Conservation (phyloP, 352 stramenopile species). For the Thraustochytrium sp. region DNA sequence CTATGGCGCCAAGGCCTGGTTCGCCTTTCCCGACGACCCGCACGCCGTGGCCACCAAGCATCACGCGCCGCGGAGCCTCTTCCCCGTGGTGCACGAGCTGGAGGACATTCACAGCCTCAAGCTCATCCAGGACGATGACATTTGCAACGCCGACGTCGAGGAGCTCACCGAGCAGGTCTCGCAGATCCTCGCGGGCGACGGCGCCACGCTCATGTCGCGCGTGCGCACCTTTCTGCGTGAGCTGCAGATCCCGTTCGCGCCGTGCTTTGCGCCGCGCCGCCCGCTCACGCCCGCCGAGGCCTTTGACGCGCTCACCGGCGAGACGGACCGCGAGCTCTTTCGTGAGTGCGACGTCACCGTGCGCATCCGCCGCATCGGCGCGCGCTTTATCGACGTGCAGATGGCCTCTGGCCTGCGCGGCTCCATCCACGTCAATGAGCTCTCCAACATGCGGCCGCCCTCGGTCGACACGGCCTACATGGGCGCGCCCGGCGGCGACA, state of each 20-base stretch:
- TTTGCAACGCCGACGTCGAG: not conserved
- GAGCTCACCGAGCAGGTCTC: slow-evolving; percentile 55
- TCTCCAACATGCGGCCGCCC: not conserved
- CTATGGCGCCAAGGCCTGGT: not conserved
- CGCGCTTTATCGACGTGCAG: slow-evolving; percentile 22
- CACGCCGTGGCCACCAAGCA: not conserved
- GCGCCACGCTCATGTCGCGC: slow-evolving; percentile 55
- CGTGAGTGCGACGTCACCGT: not conserved
- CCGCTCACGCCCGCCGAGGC: not conserved
- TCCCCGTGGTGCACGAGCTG: not conserved
- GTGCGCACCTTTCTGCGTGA: slow-evolving; percentile 69
- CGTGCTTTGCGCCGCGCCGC: slow-evolving; percentile 55
- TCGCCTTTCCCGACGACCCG: not conserved
- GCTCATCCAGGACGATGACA: not conserved
- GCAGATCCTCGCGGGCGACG: slow-evolving; percentile 57
- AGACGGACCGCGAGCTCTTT: not conserved
- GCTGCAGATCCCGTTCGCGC: slow-evolving; percentile 61
- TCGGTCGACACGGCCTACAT: not conserved
- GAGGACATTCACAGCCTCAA: not conserved
- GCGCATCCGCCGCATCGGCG: not conserved
- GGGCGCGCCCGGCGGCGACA: too few species aligned
- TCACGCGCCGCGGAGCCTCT: not conserved
- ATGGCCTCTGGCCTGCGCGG: slow-evolving; percentile 30
- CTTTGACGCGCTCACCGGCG: slow-evolving; percentile 42
- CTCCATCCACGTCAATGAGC: not conserved